Evolutionary conservation across 805 yeast species (phyloP).

Genomic region (Wickerhamiella azyma): DNA sequence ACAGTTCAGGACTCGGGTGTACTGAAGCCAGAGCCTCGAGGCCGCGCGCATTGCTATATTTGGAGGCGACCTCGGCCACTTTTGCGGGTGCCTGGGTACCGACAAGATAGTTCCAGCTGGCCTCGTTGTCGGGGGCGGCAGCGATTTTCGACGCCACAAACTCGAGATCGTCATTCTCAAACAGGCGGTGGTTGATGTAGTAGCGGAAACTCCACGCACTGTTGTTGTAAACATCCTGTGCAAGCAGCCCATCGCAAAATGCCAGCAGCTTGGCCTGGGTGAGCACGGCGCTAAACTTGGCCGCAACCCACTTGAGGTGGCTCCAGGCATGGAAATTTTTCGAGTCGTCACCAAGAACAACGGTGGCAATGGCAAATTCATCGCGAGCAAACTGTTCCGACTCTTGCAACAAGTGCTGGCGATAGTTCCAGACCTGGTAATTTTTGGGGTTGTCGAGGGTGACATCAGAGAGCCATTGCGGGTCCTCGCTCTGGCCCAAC

Average conservation of each 20-base stretch:
- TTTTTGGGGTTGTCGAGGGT: constrained; percentile 74
- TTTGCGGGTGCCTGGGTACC: constrained; percentile 36
- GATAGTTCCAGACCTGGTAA: constrained; percentile 95
- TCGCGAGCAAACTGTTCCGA: constrained; percentile 25
- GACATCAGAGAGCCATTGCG: constrained; percentile 65
- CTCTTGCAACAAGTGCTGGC: constrained; percentile 45
- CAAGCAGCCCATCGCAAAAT: constrained; percentile 37
- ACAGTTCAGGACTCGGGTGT: constrained; percentile 32
- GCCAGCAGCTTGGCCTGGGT: constrained; percentile 33
- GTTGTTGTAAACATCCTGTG: constrained; percentile 66
- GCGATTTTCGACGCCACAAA: constrained; percentile 38
- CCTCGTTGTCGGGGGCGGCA: constrained; percentile 63
- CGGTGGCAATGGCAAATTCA: constrained; percentile 52
- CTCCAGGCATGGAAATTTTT: constrained; percentile 98
- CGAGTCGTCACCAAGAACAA: constrained; percentile 62
- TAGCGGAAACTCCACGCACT: constrained; percentile 88
- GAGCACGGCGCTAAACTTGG: constrained; percentile 19
- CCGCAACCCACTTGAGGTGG: constrained; percentile 71
- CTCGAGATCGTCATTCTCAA: constrained; percentile 36
- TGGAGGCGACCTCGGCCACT: not conserved
- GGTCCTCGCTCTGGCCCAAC: constrained; percentile 34
- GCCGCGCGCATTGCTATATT: not conserved
- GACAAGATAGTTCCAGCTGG: constrained; percentile 70
- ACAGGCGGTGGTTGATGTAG: constrained; percentile 32
- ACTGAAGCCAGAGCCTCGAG: not conserved